Conservation (phyloP, 805 yeast species). For the Nakazawaea molendinolei region DNA sequence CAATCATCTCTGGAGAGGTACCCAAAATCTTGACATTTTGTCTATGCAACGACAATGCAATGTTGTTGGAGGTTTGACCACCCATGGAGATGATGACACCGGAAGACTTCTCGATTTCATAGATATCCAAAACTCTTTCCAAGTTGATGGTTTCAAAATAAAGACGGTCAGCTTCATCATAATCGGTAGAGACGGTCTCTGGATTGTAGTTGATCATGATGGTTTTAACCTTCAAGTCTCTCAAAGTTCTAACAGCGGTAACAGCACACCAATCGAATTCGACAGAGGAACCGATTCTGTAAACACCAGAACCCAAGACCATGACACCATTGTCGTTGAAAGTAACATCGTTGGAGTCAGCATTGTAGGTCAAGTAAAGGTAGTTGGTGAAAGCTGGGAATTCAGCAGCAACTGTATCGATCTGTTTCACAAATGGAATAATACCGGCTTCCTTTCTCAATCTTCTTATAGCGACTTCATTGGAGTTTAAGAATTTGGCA, state of each 20-base stretch:
- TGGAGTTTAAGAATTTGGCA: slow-evolving; percentile 81
- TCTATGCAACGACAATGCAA: slow-evolving; percentile 87
- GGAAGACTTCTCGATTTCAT: slow-evolving; percentile 80
- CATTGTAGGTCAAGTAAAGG: slow-evolving; percentile 91
- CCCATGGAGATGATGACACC: slow-evolving; percentile 98
- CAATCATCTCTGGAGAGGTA: slow-evolving; percentile 97
- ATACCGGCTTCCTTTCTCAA: slow-evolving; percentile 82
- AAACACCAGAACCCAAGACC: slow-evolving; percentile 97
- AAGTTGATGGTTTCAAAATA: slow-evolving; percentile 93
- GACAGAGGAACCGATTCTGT: slow-evolving; percentile 97
- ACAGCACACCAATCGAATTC: slow-evolving; percentile 99
- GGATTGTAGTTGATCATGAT: slow-evolving; percentile 98
- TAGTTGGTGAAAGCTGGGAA: slow-evolving; percentile 96
- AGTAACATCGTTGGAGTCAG: slow-evolving; percentile 77
- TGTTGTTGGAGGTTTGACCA: slow-evolving; percentile 97
- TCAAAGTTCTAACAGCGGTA: slow-evolving; percentile 87
- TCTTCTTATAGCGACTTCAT: slow-evolving; percentile 89
- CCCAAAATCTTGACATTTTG: slow-evolving; percentile 94
- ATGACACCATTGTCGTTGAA: slow-evolving; percentile 91
- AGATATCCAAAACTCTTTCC: slow-evolving; percentile 91
- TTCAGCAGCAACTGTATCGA: slow-evolving; percentile 98
- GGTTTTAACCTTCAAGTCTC: slow-evolving; percentile 81
- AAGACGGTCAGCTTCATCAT: slow-evolving; percentile 95
- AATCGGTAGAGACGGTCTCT: slow-evolving; percentile 98
- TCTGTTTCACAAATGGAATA: slow-evolving; percentile 90